These are phyloP conservation scores for Diaporthe eres DNA, from an alignment of 2,329 filamentous ascomycete species.

Conservation along the genomic window DNA sequence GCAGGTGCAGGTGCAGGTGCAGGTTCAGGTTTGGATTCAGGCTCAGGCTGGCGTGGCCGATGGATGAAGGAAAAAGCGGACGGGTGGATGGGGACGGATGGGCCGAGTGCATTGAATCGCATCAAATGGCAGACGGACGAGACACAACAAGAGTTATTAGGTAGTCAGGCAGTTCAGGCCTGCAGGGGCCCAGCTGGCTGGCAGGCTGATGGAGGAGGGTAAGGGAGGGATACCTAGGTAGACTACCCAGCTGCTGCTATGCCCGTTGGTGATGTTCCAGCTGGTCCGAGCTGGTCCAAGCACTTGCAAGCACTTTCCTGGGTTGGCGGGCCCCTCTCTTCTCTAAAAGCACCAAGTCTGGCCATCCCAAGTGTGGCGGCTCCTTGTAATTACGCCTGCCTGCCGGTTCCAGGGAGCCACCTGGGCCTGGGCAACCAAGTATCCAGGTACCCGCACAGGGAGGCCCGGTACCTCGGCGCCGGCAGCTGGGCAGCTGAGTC, in stretches of 20 bases:
- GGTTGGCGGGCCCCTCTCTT: slow-evolving; percentile 13
- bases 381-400: slow-evolving; percentile 32
- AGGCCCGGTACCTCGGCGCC: neutral
- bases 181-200: slow-evolving; percentile 3
- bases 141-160: slow-evolving; percentile 3
- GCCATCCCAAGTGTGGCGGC: slow-evolving; percentile 17
- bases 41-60: slow-evolving; percentile 1
- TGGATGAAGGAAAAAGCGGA: slow-evolving; percentile 11
- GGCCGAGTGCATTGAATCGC: slow-evolving; percentile 15
- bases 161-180: slow-evolving; percentile 4
- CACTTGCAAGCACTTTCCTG: slow-evolving; percentile 25
- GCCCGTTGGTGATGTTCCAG: slow-evolving; percentile 65
- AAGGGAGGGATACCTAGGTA: slow-evolving; percentile 6
- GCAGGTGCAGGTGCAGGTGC: neutral
- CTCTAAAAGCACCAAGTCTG: neutral
- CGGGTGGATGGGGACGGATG: slow-evolving; percentile 10
- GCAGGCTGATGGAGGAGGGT: slow-evolving; percentile 1
- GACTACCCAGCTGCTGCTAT: slow-evolving; percentile 57
- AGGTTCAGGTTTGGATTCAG: neutral
- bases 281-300: slow-evolving; percentile 32
- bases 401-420: slow-evolving; percentile 23
- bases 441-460: neutral
- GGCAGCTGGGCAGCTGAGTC: slow-evolving; percentile 6
- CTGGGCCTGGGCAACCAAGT: neutral
- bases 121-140: slow-evolving; percentile 29